Conservation (phyloP, 2,329 filamentous ascomycete genomes). For the Beauveria medogensis region DNA sequence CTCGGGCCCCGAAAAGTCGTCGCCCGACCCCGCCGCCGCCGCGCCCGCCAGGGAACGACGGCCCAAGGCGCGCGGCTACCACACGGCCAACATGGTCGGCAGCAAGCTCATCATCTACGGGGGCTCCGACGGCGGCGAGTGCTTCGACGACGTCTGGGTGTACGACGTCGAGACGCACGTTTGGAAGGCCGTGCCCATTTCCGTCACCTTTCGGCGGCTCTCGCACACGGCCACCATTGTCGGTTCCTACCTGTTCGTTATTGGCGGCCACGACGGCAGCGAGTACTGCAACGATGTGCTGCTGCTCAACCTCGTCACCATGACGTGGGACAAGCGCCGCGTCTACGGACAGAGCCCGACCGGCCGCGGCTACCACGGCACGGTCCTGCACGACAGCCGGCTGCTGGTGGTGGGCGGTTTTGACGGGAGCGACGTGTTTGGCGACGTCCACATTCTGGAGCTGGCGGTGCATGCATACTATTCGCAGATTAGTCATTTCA, state of each 20-base stretch:
- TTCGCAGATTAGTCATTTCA: conserved; percentile 66
- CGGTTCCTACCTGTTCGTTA: conserved; percentile 61
- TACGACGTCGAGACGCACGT: conserved; percentile 56
- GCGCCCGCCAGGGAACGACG: conserved; percentile 22
- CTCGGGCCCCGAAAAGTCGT: conserved; percentile 36
- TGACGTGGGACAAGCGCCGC: conserved; percentile 62
- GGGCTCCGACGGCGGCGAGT: conserved; percentile 62
- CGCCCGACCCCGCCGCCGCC: conserved; percentile 18
- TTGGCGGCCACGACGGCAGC: conserved; percentile 61
- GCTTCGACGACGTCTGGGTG: conserved; percentile 66
- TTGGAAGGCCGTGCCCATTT: conserved; percentile 53
- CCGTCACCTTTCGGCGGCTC: conserved; percentile 54
- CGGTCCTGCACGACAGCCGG: conserved; percentile 57
- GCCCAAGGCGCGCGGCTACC: conserved; percentile 60
- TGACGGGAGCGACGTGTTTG: conserved; percentile 59
- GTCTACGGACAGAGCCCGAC: conserved; percentile 57
- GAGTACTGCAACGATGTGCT: conserved; percentile 64
- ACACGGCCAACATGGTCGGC: conserved; percentile 66
- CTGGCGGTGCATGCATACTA: conserved; percentile 64
- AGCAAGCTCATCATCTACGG: conserved; percentile 65
- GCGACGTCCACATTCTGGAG: conserved; percentile 59
- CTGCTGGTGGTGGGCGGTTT: conserved; percentile 59
- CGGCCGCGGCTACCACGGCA: conserved; percentile 59
- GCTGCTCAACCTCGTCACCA: conserved; percentile 61
- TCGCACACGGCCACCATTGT: conserved; percentile 63